Evolutionary conservation across 208 protist species (phyloP), one percentile per base, ranked within the genome.

Genomic region (Crithidia bombi): DNA sequence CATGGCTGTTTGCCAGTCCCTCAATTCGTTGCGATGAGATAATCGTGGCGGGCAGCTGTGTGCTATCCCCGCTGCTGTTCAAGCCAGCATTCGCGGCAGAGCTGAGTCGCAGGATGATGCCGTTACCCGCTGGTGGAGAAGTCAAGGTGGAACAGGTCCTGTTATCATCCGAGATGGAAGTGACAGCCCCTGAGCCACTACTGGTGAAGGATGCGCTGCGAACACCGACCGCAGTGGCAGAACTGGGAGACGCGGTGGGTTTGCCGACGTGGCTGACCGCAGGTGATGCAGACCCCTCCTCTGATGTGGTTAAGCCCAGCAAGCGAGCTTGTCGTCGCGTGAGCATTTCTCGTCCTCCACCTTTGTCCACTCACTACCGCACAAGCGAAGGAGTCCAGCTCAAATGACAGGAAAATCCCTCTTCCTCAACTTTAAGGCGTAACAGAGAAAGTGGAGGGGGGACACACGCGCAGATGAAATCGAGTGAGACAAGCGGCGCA

Each of bases 321-420:
- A 75, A 44, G 15, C 70, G 61, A 39, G 70, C 70, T 30, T 75
- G 70, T 15, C 70, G 62, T 30, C 70, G 70, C 5, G 70, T 75
- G 14, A 75, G 62, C 70, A 75, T 65, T 21, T 46, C 19, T 19
- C 25, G n/a, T 63, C n/a, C n/a, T 38, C 25, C 28, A 26, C 14
- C 21, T 52, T 49, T 25, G 14, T 56, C 38, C 25, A 17, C 25
- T 38, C 25, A 39, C 21, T 2, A 38, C 17, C 30, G 44, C 44
- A 49, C 44, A n/a, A n/a, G n/a, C n/a, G n/a, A n/a, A n/a, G n/a
- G n/a, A n/a, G n/a, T n/a, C n/a, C n/a, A n/a, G n/a, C n/a, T n/a
- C n/a, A n/a, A n/a, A n/a, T n/a, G n/a, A n/a, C n/a, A n/a, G n/a
- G n/a, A n/a, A n/a, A n/a, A n/a, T n/a, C n/a, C n/a, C n/a, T n/a